These are phyloP conservation scores for Sclerotinia nivalis DNA, from an alignment of 2,329 filamentous ascomycete species.

Conservation along the genomic window DNA sequence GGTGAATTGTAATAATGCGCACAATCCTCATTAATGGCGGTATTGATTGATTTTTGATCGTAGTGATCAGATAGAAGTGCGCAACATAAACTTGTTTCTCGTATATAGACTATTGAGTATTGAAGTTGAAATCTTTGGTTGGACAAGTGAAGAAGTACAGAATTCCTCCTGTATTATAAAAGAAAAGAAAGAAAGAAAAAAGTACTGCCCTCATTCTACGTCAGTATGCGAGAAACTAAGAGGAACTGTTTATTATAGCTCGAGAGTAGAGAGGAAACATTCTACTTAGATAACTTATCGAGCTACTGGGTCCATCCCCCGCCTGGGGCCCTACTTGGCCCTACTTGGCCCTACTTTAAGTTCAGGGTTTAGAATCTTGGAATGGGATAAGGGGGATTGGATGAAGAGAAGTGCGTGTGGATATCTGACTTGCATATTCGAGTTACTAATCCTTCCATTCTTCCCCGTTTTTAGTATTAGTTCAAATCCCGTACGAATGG, in stretches of 20 bases:
- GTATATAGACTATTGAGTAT: neutral
- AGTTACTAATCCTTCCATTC: neutral
- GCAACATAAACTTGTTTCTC: neutral
- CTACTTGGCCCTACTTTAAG: constrained; percentile 1
- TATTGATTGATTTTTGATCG: neutral
- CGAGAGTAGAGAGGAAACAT: neutral
- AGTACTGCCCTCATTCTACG: neutral
- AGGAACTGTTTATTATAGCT: neutral
- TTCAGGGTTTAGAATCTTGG: neutral
- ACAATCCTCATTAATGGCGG: constrained; percentile 22
- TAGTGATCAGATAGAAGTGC: neutral
- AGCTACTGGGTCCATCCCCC: neutral
- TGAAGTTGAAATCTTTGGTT: neutral
- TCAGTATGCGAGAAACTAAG: constrained; percentile 10
- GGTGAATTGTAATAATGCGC: neutral
- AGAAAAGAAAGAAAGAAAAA: neutral
- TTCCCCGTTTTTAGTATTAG: neutral
- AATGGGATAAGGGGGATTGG: neutral
- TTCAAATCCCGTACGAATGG: neutral
- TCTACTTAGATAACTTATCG: constrained; percentile 9
- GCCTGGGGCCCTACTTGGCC: neutral
- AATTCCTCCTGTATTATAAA: neutral
- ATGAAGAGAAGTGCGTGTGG: neutral
- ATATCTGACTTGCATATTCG: constrained; percentile 11
- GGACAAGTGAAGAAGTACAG: neutral